Evolutionary conservation across 2,329 filamentous ascomycete genomes (phyloP), one percentile per base, ranked within the genome.

Genomic region (Claviceps africana): DNA sequence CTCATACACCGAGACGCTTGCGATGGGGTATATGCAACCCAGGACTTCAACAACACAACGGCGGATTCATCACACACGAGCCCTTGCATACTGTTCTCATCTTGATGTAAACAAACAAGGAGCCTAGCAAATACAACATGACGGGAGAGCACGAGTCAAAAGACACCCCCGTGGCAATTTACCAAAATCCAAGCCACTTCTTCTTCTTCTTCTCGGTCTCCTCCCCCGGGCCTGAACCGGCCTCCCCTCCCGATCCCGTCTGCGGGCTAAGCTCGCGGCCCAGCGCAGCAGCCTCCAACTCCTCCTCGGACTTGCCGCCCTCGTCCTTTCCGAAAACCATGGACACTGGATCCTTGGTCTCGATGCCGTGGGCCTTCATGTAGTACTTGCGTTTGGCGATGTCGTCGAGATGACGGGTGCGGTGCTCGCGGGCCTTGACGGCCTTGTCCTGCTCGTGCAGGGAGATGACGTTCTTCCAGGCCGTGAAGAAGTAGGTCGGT

Each of bases 111-210:
- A 28, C 21, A 44, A 25, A 44, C 25, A 25, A 25, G 5, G 25
- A 25, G 5, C 25, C 25, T 25, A 15, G 15, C 15, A 15, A 35
- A 35, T 35, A 15, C 33, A 35, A 35, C 8, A n/a, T n/a, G 35
- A 5, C 11, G 2, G 28, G 42, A 44, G 8, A 44, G 11, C 25
- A 13, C 25, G 25, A 44, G 13, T 25, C 15, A 44, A 4, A 9
- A 44, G 11, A 28, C 13, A 11, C 11, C 21, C 22, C 25, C 13
- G 42, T 25, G 13, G 35, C 22, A 53, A 64, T 67, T 65, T 19
- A 89, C 76, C 88, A 94, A 62, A 95, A 84, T 15, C 88, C 88
- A 60, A 93, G 72, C 80, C 85, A 90, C 73, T 87, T 90, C 78
- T 89, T 90, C 53, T 81, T 68, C 51, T 60, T 59, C 51, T 81